Evolutionary conservation across 2,329 filamentous ascomycete species (phyloP).

Genomic region (Aphanocladium album): DNA sequence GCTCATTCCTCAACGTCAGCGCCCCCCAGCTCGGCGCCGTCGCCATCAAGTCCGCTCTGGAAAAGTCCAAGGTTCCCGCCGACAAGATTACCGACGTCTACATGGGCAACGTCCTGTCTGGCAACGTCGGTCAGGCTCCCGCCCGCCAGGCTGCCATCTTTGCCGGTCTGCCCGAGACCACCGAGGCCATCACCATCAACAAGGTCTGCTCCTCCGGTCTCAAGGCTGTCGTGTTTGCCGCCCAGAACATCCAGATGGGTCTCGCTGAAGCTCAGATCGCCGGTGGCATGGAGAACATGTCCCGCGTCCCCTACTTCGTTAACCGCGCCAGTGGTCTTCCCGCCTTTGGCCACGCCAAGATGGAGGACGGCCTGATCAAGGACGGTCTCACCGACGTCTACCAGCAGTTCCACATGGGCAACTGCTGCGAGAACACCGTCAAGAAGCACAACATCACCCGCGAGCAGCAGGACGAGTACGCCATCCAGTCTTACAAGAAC

Average conservation of each 20-base stretch:
- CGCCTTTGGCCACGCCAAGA: constrained; percentile 77
- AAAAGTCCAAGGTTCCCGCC: constrained; percentile 76
- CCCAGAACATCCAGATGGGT: constrained; percentile 91
- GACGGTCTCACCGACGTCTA: constrained; percentile 96
- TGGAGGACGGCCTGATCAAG: constrained; percentile 90
- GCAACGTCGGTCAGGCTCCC: constrained; percentile 78
- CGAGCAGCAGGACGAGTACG: constrained; percentile 86
- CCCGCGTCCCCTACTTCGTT: constrained; percentile 84
- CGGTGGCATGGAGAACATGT: constrained; percentile 98
- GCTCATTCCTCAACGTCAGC: constrained; percentile 74
- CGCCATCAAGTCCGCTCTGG: constrained; percentile 85
- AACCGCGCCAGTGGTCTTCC: constrained; percentile 76
- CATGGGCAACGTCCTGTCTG: constrained; percentile 94
- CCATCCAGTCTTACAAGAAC: constrained; percentile 82
- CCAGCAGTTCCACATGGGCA: constrained; percentile 96
- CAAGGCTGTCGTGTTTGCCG: constrained; percentile 85
- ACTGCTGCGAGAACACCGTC: constrained; percentile 90
- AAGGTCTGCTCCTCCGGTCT: constrained; percentile 96
- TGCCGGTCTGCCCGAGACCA: constrained; percentile 71
- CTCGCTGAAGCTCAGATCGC: constrained; percentile 84
- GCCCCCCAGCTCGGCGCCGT: constrained; percentile 85
- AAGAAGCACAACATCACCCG: constrained; percentile 79
- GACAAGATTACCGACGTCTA: constrained; percentile 87
- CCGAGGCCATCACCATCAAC: constrained; percentile 92
- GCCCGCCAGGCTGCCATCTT: constrained; percentile 88